Conservation (phyloP, 2,329 filamentous ascomycete species). For the Onygena corvina region DNA sequence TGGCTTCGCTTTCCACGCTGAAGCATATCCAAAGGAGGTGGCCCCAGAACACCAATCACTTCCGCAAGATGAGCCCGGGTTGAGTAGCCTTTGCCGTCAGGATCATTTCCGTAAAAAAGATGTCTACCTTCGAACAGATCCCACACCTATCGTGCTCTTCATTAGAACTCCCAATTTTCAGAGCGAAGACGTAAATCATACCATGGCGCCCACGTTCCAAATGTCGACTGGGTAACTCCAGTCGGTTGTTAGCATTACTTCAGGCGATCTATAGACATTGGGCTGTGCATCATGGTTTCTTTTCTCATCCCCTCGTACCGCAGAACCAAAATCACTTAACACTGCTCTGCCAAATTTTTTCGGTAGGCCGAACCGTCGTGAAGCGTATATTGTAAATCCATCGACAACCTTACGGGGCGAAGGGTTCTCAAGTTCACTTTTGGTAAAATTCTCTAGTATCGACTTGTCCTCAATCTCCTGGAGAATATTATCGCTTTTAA, state of each 20-base stretch:
- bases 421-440: constrained; percentile 27
- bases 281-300: constrained; percentile 36
- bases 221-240: constrained; percentile 41
- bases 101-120: constrained; percentile 34
- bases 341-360: constrained; percentile 24
- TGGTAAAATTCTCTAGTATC: constrained; percentile 27
- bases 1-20: constrained; percentile 22
- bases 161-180: not conserved
- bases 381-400: constrained; percentile 26
- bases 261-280: constrained; percentile 24
- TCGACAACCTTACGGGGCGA: constrained; percentile 28
- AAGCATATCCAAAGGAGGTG: constrained; percentile 30
- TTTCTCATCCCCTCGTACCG: constrained; percentile 27
- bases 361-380: constrained; percentile 26
- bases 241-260: constrained; percentile 37
- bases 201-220: constrained; percentile 42
- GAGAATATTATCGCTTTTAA: constrained; percentile 36
- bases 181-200: constrained; percentile 20
- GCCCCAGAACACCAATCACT: constrained; percentile 35
- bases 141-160: constrained; percentile 29
- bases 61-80: constrained; percentile 37
- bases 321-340: constrained; percentile 31
- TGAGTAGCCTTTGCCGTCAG: constrained; percentile 27
- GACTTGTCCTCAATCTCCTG: constrained; percentile 26
- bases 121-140: constrained; percentile 37